Percentiles rank a stretch among this genome's conserved stretches.
These are phyloP conservation scores for Protea cynaroides DNA, from an alignment of 164 flowering plant species.

Conservation along the genomic window DNA sequence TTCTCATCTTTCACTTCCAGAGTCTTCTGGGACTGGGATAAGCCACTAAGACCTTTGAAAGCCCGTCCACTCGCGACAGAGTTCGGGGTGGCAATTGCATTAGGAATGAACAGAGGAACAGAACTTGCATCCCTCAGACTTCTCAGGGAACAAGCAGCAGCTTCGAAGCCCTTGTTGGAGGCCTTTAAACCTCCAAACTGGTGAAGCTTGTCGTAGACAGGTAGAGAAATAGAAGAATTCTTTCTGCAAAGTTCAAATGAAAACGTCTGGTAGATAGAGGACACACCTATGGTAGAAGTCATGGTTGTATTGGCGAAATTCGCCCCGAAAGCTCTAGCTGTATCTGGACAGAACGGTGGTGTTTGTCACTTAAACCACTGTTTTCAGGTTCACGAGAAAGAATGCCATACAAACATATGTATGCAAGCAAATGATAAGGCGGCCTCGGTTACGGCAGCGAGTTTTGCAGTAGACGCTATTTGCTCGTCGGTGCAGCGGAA, in stretches of 20 bases:
- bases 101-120: constrained; percentile 15
- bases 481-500: neutral
- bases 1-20: constrained; percentile 12
- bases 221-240: constrained; percentile 11
- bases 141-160: constrained; percentile 8
- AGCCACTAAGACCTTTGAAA: constrained; percentile 43
- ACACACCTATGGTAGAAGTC: constrained; percentile 42
- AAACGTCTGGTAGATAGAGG: constrained; percentile 33
- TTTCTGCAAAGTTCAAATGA: constrained; percentile 23
- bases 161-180: constrained; percentile 1
- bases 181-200: constrained; percentile 14
- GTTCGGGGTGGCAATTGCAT: constrained; percentile 64
- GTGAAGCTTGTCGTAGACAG: constrained; percentile 13
- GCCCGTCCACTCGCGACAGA: constrained; percentile 64
- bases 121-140: neutral
- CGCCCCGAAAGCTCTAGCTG: too few species aligned
- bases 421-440: neutral
- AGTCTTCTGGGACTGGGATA: constrained; percentile 16
- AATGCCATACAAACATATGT: too few species aligned
- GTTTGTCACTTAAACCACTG: too few species aligned
- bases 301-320: constrained; percentile 13
- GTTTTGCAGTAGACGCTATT: neutral
- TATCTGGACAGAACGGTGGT: too few species aligned
- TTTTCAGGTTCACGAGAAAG: too few species aligned
- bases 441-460: neutral